These are phyloP conservation scores for Grosmannia clavigera DNA, from an alignment of 2,329 filamentous ascomycete genomes.

Conservation along the genomic window DNA sequence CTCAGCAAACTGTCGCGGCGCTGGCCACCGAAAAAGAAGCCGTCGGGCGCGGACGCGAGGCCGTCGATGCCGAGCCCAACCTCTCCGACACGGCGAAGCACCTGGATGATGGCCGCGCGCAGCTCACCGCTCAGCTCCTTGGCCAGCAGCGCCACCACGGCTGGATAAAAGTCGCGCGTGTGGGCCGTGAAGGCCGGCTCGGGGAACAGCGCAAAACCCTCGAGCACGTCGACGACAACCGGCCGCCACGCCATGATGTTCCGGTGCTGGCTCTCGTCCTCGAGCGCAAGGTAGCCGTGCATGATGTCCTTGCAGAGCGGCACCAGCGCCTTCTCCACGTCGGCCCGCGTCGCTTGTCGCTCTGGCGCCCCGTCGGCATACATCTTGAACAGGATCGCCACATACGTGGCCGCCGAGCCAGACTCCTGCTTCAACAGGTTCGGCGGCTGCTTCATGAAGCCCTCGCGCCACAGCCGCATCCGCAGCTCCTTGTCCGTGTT, in stretches of 20 bases:
- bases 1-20: constrained; percentile 12
- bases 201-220: constrained; percentile 81
- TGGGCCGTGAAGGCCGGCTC: constrained; percentile 68
- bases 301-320: constrained; percentile 95
- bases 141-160: constrained; percentile 69
- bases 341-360: constrained; percentile 61
- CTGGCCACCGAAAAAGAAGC: not conserved
- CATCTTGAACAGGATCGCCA: constrained; percentile 93
- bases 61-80: constrained; percentile 43
- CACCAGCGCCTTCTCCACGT: constrained; percentile 84
- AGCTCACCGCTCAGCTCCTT: constrained; percentile 75
- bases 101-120: constrained; percentile 60
- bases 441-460: constrained; percentile 98
- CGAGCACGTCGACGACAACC: constrained; percentile 91
- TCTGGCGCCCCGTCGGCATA: constrained; percentile 83
- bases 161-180: constrained; percentile 71
- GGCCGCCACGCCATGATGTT: constrained; percentile 97
- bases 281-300: constrained; percentile 67
- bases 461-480: constrained; percentile 89
- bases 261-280: constrained; percentile 91
- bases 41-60: not conserved
- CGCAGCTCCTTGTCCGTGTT: constrained; percentile 95
- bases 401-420: constrained; percentile 85
- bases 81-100: constrained; percentile 77
- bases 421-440: constrained; percentile 96